Evolutionary conservation across 2,329 filamentous ascomycete species (phyloP).

Genomic region (Aspergillus ochraceus): DNA sequence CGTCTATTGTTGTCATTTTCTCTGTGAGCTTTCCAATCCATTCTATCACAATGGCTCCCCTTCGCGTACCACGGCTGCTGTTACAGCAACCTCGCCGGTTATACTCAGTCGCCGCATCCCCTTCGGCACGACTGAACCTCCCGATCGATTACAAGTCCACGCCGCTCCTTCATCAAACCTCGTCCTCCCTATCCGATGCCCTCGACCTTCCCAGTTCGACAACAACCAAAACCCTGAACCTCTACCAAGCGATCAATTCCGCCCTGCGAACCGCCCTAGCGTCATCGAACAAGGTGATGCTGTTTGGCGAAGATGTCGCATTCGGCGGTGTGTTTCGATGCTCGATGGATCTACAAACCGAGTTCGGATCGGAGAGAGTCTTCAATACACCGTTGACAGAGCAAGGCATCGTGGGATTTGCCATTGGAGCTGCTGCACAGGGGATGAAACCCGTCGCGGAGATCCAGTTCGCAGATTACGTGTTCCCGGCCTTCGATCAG

Average conservation of each 20-base stretch:
- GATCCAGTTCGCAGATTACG: constrained; percentile 94
- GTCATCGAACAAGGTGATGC: constrained; percentile 78
- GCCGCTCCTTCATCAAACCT: constrained; percentile 75
- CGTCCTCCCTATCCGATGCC: constrained; percentile 69
- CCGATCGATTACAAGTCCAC: constrained; percentile 85
- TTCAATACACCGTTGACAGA: constrained; percentile 96
- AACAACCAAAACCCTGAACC: constrained; percentile 81
- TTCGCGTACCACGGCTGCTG: constrained; percentile 13
- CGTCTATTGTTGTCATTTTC: background rate
- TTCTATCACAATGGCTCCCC: constrained; percentile 11
- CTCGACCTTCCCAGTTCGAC: constrained; percentile 72
- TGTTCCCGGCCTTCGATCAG: constrained; percentile 91
- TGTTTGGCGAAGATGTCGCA: constrained; percentile 96
- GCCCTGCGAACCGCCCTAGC: constrained; percentile 80
- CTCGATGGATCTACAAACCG: constrained; percentile 84
- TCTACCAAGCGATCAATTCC: constrained; percentile 92
- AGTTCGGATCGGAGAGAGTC: constrained; percentile 82
- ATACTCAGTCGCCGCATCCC: constrained; percentile 49
- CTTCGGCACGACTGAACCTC: constrained; percentile 69
- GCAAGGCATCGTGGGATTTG: constrained; percentile 93
- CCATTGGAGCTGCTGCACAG: constrained; percentile 83
- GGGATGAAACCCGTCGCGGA: constrained; percentile 92
- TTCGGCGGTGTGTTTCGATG: constrained; percentile 97
- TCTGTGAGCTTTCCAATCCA: background rate
- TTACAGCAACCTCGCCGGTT: constrained; percentile 24